Base-by-base conservation (phyloP, 129 eudicot genomes). In the Ambrosia trifida region DNA sequence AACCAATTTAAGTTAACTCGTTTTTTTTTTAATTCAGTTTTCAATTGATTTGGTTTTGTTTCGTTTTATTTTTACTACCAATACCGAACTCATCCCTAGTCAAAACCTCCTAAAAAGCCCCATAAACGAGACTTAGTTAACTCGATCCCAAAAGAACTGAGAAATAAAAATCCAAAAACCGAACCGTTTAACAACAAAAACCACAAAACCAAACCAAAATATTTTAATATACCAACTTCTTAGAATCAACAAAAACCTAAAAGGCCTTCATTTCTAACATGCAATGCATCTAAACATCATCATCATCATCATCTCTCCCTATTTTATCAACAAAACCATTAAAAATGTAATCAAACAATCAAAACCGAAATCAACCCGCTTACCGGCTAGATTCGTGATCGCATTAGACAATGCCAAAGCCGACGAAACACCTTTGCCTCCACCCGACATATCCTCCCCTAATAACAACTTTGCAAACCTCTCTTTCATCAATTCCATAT, bases 371-470 rank as follows among this genome's bases (percentile, higher is more conserved):
- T 3, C 49, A 50, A 28, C 14, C 13, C 33, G 41, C 33, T 32
- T 75, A 94, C 99, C 99, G 70, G 97, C 96, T 57, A 94, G 77
- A 72, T 94, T 94, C 43, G 99, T 94, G 33, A 94, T 94, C 44
- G 99, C 99, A 77, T 94, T 94, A 50, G 99, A 94, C 82, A 94
- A 79, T 43, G 99, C 99, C 83, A 94, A 75, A 72, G 99, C 99
- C 33, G 97, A 90, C 4, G 96, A 79, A 64, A 82, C 96, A 51
- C 99, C 99, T 72, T 94, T 94, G 57, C 99, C 99, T 62, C 99
- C 91, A 57, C 99, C 99, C 4, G 99, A 94, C 97, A 90, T 90
- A 69, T 94, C 99, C 81, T 94, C 99, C 9, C 99, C 99, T 33
- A 94, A 84, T 41, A 94, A 87, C 96, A 94, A 81, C 89, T 94